Evolutionary conservation across 257 asterid species (phyloP).

Genomic region (Solanum pennellii): DNA sequence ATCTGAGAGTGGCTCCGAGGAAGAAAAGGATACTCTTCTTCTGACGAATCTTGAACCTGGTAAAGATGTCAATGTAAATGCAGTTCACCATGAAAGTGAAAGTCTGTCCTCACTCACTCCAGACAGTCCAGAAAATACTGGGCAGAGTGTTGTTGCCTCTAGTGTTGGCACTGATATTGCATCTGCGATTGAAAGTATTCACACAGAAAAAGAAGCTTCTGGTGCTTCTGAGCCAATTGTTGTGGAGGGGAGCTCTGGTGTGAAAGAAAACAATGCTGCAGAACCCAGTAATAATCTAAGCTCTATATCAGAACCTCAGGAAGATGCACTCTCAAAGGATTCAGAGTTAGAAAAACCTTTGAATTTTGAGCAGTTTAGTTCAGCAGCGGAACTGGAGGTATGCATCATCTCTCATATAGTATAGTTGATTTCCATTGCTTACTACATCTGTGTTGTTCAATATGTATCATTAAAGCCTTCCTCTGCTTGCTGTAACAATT

Average conservation of each 20-base stretch:
- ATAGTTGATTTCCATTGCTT: background rate
- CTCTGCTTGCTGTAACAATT: background rate
- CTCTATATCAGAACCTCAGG: slow-evolving; percentile 11
- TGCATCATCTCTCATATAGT: background rate
- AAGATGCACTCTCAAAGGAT: slow-evolving; percentile 20
- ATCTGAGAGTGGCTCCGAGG: slow-evolving; percentile 39
- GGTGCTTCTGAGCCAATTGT: slow-evolving; percentile 9
- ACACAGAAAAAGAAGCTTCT: slow-evolving; percentile 8
- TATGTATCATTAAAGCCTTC: background rate
- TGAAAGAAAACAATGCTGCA: slow-evolving; percentile 11
- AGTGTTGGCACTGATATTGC: background rate
- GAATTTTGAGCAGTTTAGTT: slow-evolving; percentile 43
- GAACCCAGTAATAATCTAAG: slow-evolving; percentile 3
- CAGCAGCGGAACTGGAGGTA: slow-evolving; percentile 66
- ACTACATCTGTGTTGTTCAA: background rate
- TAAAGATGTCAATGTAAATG: slow-evolving; percentile 1
- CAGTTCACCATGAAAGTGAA: background rate
- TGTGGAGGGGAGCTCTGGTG: slow-evolving; percentile 18
- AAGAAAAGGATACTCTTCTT: slow-evolving; percentile 28
- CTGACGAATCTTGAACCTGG: slow-evolving; percentile 17
- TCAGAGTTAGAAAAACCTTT: slow-evolving; percentile 30
- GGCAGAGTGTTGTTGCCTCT: background rate
- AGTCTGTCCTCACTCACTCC: background rate
- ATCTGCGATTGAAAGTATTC: slow-evolving; percentile 1
- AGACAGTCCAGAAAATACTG: slow-evolving; percentile 8